Evolutionary conservation across 768 basidiomycete genomes (phyloP).

Genomic region (Pilatotrama ljubarskyi): DNA sequence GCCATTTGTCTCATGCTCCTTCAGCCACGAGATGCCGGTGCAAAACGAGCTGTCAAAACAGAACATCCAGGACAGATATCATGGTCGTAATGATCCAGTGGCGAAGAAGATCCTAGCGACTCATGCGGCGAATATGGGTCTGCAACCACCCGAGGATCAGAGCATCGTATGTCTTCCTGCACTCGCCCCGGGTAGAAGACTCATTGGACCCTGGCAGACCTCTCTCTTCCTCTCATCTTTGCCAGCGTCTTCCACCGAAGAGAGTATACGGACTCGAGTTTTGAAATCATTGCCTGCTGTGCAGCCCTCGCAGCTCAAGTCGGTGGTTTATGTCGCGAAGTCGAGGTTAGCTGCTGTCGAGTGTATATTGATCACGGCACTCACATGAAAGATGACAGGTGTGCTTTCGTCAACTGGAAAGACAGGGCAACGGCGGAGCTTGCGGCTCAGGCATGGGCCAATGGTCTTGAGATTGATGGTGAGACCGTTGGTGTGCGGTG

Average conservation of each 20-base stretch:
- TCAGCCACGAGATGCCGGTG: constrained; percentile 84
- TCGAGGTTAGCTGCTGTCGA: constrained; percentile 49
- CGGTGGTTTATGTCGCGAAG: constrained; percentile 83
- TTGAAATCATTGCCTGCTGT: constrained; percentile 64
- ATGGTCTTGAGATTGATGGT: constrained; percentile 84
- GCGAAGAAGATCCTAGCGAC: constrained; percentile 83
- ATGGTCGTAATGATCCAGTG: constrained; percentile 92
- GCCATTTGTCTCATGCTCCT: neutral
- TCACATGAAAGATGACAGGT: constrained; percentile 43
- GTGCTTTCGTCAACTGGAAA: constrained; percentile 95
- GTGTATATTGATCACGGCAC: neutral
- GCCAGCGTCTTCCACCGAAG: constrained; percentile 67
- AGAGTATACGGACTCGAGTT: constrained; percentile 71
- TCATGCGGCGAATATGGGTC: constrained; percentile 80
- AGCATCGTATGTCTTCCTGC: constrained; percentile 63
- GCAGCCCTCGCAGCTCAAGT: constrained; percentile 69
- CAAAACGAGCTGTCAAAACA: constrained; percentile 86
- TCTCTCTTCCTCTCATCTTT: constrained; percentile 85
- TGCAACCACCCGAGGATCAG: constrained; percentile 87
- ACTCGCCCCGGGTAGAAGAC: neutral
- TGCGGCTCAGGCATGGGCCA: constrained; percentile 88
- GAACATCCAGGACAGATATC: constrained; percentile 92
- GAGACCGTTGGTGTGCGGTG: constrained; percentile 77
- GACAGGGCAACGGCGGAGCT: constrained; percentile 80
- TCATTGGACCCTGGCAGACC: constrained; percentile 48